Conservation (phyloP, 495 filamentous ascomycete genomes). For the Saxispiralis lemnorum region DNA sequence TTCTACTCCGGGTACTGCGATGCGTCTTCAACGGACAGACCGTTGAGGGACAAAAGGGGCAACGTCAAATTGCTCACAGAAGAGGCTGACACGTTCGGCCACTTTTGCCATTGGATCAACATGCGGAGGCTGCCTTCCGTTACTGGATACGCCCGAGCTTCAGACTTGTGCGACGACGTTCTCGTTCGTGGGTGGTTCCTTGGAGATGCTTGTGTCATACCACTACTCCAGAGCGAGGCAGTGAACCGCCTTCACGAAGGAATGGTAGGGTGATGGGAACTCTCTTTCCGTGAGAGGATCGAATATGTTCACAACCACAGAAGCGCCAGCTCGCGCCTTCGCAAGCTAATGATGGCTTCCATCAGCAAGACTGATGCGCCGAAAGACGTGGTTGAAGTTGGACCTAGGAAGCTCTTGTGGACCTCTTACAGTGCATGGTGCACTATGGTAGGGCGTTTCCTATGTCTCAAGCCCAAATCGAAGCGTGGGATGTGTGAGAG, state of each 20-base stretch:
- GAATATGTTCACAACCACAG: no score
- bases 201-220: constrained; percentile 1
- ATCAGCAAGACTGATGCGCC: no score
- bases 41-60: not conserved
- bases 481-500: constrained; percentile 1
- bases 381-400: no score
- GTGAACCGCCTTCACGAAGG: not conserved
- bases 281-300: not conserved
- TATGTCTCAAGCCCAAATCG: no score
- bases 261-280: not conserved
- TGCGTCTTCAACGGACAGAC: constrained; percentile 1
- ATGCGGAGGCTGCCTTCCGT: not conserved
- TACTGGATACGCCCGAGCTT: not conserved
- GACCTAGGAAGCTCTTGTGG: not conserved
- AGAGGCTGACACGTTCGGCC: not conserved
- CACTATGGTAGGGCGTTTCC: no score
- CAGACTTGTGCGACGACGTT: not conserved
- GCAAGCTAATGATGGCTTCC: no score
- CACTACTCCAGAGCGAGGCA: constrained; percentile 1
- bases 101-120: constrained; percentile 4
- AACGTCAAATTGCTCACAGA: not conserved
- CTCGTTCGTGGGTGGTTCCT: not conserved
- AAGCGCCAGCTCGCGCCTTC: no score
- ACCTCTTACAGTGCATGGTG: not conserved
- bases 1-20: constrained; percentile 8